Conservation (phyloP, 2,329 filamentous ascomycete genomes). For the Trichoderma endophyticum region DNA sequence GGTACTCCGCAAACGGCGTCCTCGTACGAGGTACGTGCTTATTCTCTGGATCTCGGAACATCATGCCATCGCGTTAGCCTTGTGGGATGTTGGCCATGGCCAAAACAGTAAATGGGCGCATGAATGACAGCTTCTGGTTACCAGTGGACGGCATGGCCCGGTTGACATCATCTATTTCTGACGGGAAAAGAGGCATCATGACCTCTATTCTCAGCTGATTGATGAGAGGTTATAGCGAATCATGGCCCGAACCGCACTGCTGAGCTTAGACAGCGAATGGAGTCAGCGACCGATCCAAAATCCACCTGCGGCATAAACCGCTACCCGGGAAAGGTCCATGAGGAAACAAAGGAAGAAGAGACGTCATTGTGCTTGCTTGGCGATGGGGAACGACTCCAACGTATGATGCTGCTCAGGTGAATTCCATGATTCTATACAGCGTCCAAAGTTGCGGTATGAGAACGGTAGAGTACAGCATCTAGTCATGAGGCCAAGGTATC, state of each 20-base stretch:
- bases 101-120: background rate
- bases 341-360: background rate
- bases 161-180: background rate
- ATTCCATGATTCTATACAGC: background rate
- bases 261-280: background rate
- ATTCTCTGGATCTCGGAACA: background rate
- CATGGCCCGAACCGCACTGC: background rate
- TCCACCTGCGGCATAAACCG: constrained; percentile 11
- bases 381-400: background rate
- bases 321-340: background rate
- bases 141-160: background rate
- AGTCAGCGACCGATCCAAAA: background rate
- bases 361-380: constrained; percentile 7
- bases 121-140: background rate
- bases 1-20: background rate
- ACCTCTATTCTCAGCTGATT: constrained; percentile 1
- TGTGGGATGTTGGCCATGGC: background rate
- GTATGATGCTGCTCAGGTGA: constrained; percentile 1
- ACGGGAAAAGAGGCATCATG: background rate
- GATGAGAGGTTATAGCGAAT: background rate
- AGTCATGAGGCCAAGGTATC: background rate
- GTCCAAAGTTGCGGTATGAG: background rate
- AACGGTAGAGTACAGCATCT: background rate
- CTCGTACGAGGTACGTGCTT: background rate
- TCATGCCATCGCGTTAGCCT: constrained; percentile 1